These are phyloP conservation scores for Papiliotrema laurentii DNA, from an alignment of 1,284 basidiomycete species.

Conservation along the genomic window DNA sequence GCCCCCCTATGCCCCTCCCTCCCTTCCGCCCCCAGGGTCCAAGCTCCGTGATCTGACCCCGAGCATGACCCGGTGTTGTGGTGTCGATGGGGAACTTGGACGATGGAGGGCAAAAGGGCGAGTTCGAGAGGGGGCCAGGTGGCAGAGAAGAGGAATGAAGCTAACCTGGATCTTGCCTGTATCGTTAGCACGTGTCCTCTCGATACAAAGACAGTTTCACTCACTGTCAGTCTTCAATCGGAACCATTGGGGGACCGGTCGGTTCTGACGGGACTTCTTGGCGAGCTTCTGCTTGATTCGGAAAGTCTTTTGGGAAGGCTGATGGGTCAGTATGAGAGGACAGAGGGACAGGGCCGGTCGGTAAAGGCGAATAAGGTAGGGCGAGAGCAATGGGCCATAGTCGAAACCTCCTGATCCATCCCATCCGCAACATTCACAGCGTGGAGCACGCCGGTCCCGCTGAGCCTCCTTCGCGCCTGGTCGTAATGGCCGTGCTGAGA, in stretches of 20 bases:
- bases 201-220: slow-evolving; percentile 10
- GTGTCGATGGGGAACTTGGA: neutral
- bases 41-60: too few relatives aligned
- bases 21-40: too few relatives aligned
- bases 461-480: too few relatives aligned
- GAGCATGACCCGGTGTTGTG: neutral
- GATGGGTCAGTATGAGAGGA: too few relatives aligned
- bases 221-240: slow-evolving; percentile 84
- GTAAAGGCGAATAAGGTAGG: too few relatives aligned
- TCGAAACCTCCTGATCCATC: too few relatives aligned
- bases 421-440: too few relatives aligned
- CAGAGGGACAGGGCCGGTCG: too few relatives aligned
- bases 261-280: slow-evolving; percentile 93
- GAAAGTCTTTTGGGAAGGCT: slow-evolving; percentile 99
- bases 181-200: slow-evolving; percentile 4
- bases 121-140: neutral
- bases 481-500: too few relatives aligned
- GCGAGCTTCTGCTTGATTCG: slow-evolving; percentile 77
- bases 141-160: neutral
- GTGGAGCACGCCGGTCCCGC: too few relatives aligned
- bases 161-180: slow-evolving; percentile 77
- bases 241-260: slow-evolving; percentile 98
- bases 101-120: neutral
- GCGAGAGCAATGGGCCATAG: too few relatives aligned
- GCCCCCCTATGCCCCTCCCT: too few relatives aligned